phyloP scores from a whole-genome alignment of 2,329 filamentous ascomycete species.

The Alternaria rosae region DNA sequence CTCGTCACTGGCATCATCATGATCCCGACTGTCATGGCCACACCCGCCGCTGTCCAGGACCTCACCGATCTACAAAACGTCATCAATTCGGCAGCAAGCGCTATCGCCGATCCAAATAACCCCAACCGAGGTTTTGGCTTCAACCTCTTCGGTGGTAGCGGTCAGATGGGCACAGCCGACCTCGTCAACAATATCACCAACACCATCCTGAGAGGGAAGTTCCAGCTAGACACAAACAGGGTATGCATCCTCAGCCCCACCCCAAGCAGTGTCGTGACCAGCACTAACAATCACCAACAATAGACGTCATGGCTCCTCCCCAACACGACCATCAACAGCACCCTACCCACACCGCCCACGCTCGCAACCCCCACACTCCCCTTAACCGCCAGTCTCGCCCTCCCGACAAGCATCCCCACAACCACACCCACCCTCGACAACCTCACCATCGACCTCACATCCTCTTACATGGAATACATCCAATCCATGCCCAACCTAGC shows the following conservation, averaged over 20 bases:
- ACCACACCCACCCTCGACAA: constrained; percentile 22
- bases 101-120: constrained; percentile 38
- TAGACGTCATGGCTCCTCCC: constrained; percentile 31
- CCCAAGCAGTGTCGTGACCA: neutral
- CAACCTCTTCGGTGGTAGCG: constrained; percentile 17
- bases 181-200: constrained; percentile 44
- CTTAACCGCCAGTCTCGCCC: constrained; percentile 21
- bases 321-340: constrained; percentile 12
- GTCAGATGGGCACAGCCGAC: constrained; percentile 40
- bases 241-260: constrained; percentile 14
- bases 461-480: constrained; percentile 42
- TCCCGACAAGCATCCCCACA: constrained; percentile 20
- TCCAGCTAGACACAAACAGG: constrained; percentile 40
- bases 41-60: constrained; percentile 42
- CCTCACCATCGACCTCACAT: constrained; percentile 26
- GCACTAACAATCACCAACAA: constrained; percentile 1
- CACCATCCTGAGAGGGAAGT: constrained; percentile 41
- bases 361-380: constrained; percentile 24
- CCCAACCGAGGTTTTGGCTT: constrained; percentile 39
- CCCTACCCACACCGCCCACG: constrained; percentile 3
- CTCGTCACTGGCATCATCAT: constrained; percentile 39
- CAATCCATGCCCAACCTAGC: constrained; percentile 38
- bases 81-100: constrained; percentile 38
- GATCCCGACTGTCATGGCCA: constrained; percentile 27
- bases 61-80: constrained; percentile 36